Conservation (phyloP, 2,329 filamentous ascomycete genomes). For the Nigrograna mackinnonii region DNA sequence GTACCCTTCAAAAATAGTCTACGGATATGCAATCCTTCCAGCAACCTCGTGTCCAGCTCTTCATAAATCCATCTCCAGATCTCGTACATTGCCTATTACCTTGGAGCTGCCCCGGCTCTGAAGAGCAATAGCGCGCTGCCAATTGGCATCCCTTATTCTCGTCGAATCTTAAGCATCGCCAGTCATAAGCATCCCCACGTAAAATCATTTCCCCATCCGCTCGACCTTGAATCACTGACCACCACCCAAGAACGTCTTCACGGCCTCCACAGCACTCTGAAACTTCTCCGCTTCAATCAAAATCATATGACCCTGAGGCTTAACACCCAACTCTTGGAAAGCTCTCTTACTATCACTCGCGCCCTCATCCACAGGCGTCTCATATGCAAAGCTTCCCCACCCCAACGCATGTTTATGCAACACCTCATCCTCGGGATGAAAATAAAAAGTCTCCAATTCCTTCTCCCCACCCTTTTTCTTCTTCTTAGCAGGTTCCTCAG, state of each 20-base stretch:
- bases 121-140: no score
- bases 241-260: conserved; percentile 70
- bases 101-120: no score
- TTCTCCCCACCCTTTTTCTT: conserved; percentile 46
- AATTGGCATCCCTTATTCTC: no score
- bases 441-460: conserved; percentile 72
- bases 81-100: no score
- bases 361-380: conserved; percentile 75
- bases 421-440: conserved; percentile 95
- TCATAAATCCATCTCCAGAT: no score
- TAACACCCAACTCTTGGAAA: conserved; percentile 91
- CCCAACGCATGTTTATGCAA: conserved; percentile 76
- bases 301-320: conserved; percentile 81
- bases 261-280: conserved; percentile 72
- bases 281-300: conserved; percentile 83
- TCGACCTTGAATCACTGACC: conserved; percentile 8
- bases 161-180: no score
- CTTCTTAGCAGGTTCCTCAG: conserved; percentile 42
- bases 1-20: no score
- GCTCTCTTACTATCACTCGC: conserved; percentile 89
- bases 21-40: no score
- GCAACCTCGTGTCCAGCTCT: no score
- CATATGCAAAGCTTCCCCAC: conserved; percentile 74
- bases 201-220: no score
- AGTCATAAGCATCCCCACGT: no score